phyloP scores from a whole-genome alignment of 2,329 filamentous ascomycete genomes.

The Biscogniauxia sp. region DNA sequence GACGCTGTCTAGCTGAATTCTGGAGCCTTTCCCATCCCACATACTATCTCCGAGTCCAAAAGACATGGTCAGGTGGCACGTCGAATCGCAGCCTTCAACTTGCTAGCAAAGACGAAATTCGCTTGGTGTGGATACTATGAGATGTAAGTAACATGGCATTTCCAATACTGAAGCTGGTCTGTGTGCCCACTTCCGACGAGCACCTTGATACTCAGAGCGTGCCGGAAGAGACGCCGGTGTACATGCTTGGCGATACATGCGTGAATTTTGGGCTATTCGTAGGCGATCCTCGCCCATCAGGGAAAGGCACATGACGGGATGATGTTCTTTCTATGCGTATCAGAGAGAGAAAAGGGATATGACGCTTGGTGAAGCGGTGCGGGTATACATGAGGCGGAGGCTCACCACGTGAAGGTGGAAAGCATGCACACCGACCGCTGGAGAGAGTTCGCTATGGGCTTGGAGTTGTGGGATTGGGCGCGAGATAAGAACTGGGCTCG shows the following conservation, averaged over 20 bases:
- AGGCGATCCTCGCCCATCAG: conserved; percentile 1
- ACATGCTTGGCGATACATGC: conserved; percentile 5
- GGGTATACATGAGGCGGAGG: conserved; percentile 1
- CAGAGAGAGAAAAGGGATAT: not conserved
- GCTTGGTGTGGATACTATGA: conserved; percentile 8
- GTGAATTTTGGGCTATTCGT: conserved; percentile 8
- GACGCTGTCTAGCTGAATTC: conserved; percentile 5
- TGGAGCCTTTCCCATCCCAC: conserved; percentile 2
- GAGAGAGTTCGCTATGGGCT: conserved; percentile 5
- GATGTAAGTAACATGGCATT: conserved; percentile 8
- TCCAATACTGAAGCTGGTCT: conserved; percentile 4
- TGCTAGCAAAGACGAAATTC: conserved; percentile 8
- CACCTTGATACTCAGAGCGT: conserved; percentile 7
- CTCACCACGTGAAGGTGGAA: conserved; percentile 3
- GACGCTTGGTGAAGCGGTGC: conserved; percentile 4
- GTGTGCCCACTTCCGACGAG: not conserved
- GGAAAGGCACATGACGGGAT: conserved; percentile 1
- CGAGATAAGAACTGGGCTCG: not conserved
- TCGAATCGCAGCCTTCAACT: not conserved
- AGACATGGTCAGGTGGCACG: conserved; percentile 3
- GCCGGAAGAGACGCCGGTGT: conserved; percentile 2
- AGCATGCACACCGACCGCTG: conserved; percentile 1
- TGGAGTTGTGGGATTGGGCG: conserved; percentile 7
- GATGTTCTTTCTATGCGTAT: not conserved
- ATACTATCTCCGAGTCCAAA: conserved; percentile 5